Base-by-base conservation (phyloP, 495 filamentous ascomycete genomes). In the Aspergillus egyptiacus region DNA sequence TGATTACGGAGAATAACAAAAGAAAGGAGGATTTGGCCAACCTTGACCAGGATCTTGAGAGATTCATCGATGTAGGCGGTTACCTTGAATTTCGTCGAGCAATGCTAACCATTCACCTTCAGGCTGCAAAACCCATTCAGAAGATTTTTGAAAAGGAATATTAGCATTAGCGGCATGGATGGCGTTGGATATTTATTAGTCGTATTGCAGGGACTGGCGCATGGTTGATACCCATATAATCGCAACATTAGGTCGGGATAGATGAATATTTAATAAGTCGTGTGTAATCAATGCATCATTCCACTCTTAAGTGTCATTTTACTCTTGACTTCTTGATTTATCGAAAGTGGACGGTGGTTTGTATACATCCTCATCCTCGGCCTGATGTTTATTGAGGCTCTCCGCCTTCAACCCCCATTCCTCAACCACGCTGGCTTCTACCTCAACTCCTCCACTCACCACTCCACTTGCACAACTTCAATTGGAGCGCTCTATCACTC, bases 1-100 rank as follows among this genome's bases (percentile, higher is more conserved):
- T 98, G 46, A 94, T 94, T 46, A 84, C 87, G 5, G 91, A 96
- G 58, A 96, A 96, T 58, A 95, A 95, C 73, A 95, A 89, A 69
- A 76, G 91, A 41, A 91, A 93, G 64, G 91, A 96, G 46, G 89
- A 98, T 61, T 70, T 98, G 20, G 87, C 83, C 27, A 94, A 82
- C 54, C 71, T 96, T 28, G 91, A 95, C 58, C 82, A 86, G 67
- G 86, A 94, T 62, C 70, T 95, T 54, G 90, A 95, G 69, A 87
- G 87, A 58, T 95, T 95, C 58, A 87, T 95, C 54, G 87, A 91
- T 60, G 68, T 74, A 65, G 33, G n/a, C n/a, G n/a, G 65, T 59
- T 19, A 18, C 33, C 28, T 17, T 24, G 34, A 20, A 48, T 14
- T 2, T 6, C 27, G n/a, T 5, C 33, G 25, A 24, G 6, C 3